These are phyloP conservation scores for Ormosia semicastrata DNA, from an alignment of 306 rosid genomes.

Conservation along the genomic window DNA sequence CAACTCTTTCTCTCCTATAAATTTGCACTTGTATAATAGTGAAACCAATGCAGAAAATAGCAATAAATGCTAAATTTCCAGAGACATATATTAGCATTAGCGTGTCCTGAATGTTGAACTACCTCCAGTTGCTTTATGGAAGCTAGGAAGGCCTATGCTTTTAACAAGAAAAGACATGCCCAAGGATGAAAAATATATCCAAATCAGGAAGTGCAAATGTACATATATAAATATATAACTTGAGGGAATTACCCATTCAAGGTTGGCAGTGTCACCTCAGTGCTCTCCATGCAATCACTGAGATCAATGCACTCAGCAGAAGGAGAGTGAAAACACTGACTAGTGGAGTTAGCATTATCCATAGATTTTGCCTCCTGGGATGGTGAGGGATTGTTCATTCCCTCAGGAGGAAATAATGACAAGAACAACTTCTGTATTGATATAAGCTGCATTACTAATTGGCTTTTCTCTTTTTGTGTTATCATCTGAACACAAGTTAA, in stretches of 20 bases:
- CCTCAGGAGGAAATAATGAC: conserved; percentile 40
- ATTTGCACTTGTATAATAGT: not conserved
- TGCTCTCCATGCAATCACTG: conserved; percentile 65
- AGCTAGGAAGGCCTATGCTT: not conserved
- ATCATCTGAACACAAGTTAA: conserved; percentile 52
- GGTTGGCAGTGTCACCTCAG: conserved; percentile 74
- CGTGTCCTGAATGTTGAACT: too few species aligned
- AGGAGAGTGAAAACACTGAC: conserved; percentile 27
- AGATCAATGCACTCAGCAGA: conserved; percentile 67
- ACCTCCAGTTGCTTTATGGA: too few species aligned
- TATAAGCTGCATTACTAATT: conserved; percentile 55
- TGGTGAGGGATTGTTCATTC: conserved; percentile 21
- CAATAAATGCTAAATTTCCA: not conserved
- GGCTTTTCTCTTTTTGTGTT: conserved; percentile 47
- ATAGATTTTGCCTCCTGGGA: conserved; percentile 12
- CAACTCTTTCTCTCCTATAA: not conserved
- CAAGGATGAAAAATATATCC: not conserved
- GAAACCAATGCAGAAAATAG: not conserved
- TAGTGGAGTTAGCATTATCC: conserved; percentile 22
- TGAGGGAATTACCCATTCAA: conserved; percentile 69
- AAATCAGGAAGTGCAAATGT: not conserved
- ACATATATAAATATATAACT: not conserved
- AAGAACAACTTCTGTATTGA: conserved; percentile 74
- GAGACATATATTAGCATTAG: not conserved
- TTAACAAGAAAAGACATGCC: not conserved